These are phyloP conservation scores for Candida parachauliodes DNA, from an alignment of 805 yeast species.

Conservation along the genomic window DNA sequence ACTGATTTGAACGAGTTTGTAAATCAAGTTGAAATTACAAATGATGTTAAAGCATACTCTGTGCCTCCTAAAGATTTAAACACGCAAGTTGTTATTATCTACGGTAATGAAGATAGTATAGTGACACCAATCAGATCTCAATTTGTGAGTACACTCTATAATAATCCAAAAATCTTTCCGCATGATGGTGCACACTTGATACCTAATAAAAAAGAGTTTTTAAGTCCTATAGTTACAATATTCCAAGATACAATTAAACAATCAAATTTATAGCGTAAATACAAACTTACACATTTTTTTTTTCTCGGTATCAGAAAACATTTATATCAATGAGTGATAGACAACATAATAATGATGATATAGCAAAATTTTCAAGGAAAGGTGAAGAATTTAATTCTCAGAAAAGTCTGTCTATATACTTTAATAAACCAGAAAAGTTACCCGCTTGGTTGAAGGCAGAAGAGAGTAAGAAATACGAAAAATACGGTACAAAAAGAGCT, in stretches of 20 bases:
- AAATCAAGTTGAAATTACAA: conserved; percentile 16
- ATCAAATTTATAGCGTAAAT: conserved; percentile 10
- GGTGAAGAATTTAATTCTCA: not conserved
- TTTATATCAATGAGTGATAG: not conserved
- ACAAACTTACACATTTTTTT: too few relatives aligned
- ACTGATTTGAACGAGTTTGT: conserved; percentile 22
- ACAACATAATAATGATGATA: not conserved
- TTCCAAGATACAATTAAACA: conserved; percentile 12
- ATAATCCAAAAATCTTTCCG: conserved; percentile 12
- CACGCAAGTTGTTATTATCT: conserved; percentile 26
- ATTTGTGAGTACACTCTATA: conserved; percentile 20
- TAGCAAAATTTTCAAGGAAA: conserved; percentile 3
- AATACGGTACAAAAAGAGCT: conserved; percentile 26
- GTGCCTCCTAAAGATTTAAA: conserved; percentile 12
- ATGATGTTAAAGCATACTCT: conserved; percentile 19
- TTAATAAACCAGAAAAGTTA: conserved; percentile 19
- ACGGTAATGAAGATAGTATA: conserved; percentile 29
- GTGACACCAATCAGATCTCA: conserved; percentile 31
- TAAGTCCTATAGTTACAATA: conserved; percentile 15
- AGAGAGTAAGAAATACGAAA: conserved; percentile 32
- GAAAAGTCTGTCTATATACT: conserved; percentile 14
- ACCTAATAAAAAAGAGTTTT: conserved; percentile 18
- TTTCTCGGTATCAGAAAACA: too few relatives aligned
- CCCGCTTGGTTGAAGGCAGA: conserved; percentile 38
- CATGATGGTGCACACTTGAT: conserved; percentile 40